phyloP scores from a whole-genome alignment of 768 basidiomycete genomes.

The Sarcodon aspratus region DNA sequence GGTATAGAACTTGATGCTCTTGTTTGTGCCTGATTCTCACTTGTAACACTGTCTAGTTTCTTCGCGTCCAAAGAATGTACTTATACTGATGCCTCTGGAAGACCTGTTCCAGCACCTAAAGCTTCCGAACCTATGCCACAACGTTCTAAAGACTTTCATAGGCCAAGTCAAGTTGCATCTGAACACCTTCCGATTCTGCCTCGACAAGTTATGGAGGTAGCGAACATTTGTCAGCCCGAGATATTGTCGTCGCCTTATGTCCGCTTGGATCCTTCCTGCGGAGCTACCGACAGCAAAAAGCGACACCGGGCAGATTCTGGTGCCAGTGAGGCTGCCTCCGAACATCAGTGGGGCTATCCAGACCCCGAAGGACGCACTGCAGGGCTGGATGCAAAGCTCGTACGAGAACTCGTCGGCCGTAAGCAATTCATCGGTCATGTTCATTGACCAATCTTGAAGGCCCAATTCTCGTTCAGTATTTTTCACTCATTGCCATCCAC shows the following conservation, averaged over 20 bases:
- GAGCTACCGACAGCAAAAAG: neutral
- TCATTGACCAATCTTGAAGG: neutral
- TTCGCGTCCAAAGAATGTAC: slow-evolving; percentile 75
- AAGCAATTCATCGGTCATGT: slow-evolving; percentile 16
- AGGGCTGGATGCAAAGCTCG: neutral
- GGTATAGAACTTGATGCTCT: slow-evolving; percentile 27
- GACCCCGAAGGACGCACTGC: neutral
- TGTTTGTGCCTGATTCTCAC: slow-evolving; percentile 3
- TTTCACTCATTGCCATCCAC: slow-evolving; percentile 74
- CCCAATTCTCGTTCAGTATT: slow-evolving; percentile 38
- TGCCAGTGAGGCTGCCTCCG: neutral
- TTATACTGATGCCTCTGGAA: slow-evolving; percentile 71
- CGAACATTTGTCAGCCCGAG: too few species aligned
- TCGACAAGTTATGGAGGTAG: too few species aligned
- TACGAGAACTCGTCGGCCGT: slow-evolving; percentile 65
- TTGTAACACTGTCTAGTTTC: slow-evolving; percentile 33
- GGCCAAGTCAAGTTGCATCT: too few species aligned
- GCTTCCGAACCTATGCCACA: slow-evolving; percentile 6
- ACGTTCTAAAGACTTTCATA: neutral
- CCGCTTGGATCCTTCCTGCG: too few species aligned
- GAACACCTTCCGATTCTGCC: too few species aligned
- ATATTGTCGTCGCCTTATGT: too few species aligned
- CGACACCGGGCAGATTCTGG: neutral
- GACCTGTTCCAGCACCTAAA: slow-evolving; percentile 61
- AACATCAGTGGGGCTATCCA: neutral